A percentile compares a stretch with the other conserved stretches of the same genome.
Conservation (phyloP, 2,329 filamentous ascomycete species). For the Colletotrichum eleusines region DNA sequence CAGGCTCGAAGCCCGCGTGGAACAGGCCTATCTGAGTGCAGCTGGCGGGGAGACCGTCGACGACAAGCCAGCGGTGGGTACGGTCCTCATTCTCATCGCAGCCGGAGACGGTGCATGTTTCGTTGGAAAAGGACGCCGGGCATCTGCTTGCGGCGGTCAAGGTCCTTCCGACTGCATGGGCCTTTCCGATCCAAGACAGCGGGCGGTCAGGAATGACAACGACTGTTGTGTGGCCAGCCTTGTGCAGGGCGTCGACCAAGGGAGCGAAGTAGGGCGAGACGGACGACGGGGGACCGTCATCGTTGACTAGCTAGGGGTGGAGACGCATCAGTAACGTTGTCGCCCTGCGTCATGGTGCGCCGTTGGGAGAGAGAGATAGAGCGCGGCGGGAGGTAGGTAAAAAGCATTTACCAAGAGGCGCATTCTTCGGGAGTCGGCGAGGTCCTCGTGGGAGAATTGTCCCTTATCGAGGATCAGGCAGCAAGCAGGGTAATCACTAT, state of each 20-base stretch:
- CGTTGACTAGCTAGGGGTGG: constrained; percentile 57
- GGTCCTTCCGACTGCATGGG: constrained; percentile 76
- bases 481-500: neutral
- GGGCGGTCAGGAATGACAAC: constrained; percentile 78
- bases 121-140: constrained; percentile 30
- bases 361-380: neutral
- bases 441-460: neutral
- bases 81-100: constrained; percentile 57
- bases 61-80: constrained; percentile 65
- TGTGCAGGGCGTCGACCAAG: constrained; percentile 63
- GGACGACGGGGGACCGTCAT: constrained; percentile 70
- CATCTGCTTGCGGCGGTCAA: constrained; percentile 53
- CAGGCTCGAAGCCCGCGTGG: constrained; percentile 55
- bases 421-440: constrained; percentile 37
- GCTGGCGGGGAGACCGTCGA: constrained; percentile 70
- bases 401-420: constrained; percentile 38
- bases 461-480: constrained; percentile 1
- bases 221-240: constrained; percentile 74
- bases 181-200: constrained; percentile 82
- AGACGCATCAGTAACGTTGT: constrained; percentile 26
- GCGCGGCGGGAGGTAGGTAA: neutral
- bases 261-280: constrained; percentile 71
- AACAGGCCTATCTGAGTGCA: constrained; percentile 71
- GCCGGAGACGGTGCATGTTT: constrained; percentile 49
- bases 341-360: neutral